These are phyloP conservation scores for Colletotrichum higginsianum DNA, from an alignment of 2,329 filamentous ascomycete species.

Conservation along the genomic window DNA sequence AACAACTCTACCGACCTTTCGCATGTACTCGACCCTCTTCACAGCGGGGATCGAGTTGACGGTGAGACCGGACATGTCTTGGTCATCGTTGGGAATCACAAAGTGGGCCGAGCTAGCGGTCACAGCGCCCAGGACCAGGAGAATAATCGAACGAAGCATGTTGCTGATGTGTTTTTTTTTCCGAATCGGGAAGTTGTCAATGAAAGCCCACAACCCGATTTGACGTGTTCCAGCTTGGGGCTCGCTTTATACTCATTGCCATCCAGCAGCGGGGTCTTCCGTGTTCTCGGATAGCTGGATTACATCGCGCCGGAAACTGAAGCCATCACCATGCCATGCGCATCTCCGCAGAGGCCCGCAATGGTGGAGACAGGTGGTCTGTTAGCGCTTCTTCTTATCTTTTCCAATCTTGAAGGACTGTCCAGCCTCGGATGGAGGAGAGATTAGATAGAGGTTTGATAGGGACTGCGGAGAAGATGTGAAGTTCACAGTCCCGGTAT, in stretches of 20 bases:
- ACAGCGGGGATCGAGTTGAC: constrained; percentile 30
- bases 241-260: background rate
- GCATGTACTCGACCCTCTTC: constrained; percentile 34
- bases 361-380: no score
- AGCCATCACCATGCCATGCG: constrained; percentile 10
- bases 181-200: no score
- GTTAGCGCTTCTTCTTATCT: constrained; percentile 10
- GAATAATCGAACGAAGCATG: constrained; percentile 2
- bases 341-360: background rate
- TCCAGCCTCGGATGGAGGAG: background rate
- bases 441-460: no score
- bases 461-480: background rate
- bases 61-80: constrained; percentile 33
- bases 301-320: background rate
- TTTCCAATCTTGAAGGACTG: background rate
- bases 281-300: background rate
- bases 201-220: no score
- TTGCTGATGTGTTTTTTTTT: background rate
- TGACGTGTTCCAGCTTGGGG: background rate
- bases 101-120: constrained; percentile 10
- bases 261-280: background rate
- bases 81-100: constrained; percentile 33
- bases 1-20: background rate
- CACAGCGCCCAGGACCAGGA: background rate
- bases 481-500: background rate